Conservation (phyloP, 768 basidiomycete genomes). For the Collybia mongolica region DNA sequence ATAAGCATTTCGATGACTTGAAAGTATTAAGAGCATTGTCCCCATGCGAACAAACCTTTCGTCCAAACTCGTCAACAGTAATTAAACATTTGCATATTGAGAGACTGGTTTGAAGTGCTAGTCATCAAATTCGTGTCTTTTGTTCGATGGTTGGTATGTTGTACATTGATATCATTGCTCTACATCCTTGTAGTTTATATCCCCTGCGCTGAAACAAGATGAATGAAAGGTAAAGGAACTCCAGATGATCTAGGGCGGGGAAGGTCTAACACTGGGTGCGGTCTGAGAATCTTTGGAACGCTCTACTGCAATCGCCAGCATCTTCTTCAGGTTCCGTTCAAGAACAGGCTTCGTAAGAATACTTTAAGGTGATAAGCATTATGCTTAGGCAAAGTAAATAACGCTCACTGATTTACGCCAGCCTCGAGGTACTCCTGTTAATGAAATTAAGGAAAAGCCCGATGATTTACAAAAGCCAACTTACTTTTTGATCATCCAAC, state of each 20-base stretch:
- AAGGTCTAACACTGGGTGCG: too few species aligned
- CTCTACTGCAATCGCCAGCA: constrained; percentile 24
- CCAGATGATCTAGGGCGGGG: too few species aligned
- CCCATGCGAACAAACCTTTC: too few species aligned
- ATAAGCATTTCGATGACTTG: neutral
- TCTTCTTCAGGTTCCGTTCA: constrained; percentile 34
- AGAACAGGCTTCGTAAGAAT: constrained; percentile 65
- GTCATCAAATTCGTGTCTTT: too few species aligned
- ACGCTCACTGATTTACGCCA: constrained; percentile 7
- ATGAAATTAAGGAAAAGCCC: neutral
- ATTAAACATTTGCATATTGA: too few species aligned
- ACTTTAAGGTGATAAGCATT: constrained; percentile 24
- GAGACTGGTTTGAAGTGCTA: too few species aligned
- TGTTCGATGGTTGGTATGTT: too few species aligned
- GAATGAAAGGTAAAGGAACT: too few species aligned
- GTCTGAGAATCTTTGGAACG: neutral
- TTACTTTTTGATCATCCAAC: constrained; percentile 43
- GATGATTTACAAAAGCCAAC: neutral
- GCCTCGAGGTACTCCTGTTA: constrained; percentile 8
- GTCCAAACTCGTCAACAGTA: too few species aligned
- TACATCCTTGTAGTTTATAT: too few species aligned
- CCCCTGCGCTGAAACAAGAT: too few species aligned
- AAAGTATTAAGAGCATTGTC: neutral
- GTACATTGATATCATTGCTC: too few species aligned
- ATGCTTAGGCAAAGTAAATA: neutral